phyloP scores from a whole-genome alignment of 2,329 filamentous ascomycete genomes.

The Ascosphaera apis region DNA sequence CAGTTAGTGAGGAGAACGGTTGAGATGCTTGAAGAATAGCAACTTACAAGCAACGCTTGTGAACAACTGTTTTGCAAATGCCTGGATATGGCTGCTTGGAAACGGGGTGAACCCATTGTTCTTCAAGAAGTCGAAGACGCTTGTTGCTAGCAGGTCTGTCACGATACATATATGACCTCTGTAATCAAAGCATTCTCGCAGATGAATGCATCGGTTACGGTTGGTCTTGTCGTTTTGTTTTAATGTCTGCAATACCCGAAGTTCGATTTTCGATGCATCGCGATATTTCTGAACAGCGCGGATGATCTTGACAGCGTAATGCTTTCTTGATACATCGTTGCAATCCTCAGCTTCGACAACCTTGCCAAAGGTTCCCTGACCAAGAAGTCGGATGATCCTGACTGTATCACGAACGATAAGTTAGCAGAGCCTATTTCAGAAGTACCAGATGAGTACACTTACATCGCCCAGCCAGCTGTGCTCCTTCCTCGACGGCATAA shows the following conservation, averaged over 20 bases:
- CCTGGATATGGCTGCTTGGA: conserved; percentile 94
- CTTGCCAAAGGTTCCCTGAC: conserved; percentile 95
- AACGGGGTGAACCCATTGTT: conserved; percentile 89
- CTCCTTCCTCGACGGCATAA: conserved; percentile 78
- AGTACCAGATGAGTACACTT: conserved; percentile 19
- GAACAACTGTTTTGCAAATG: conserved; percentile 81
- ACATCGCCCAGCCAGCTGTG: conserved; percentile 76
- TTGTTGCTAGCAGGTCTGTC: conserved; percentile 62
- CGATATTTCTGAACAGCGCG: conserved; percentile 95
- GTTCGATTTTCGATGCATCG: conserved; percentile 82
- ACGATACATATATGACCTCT: conserved; percentile 86
- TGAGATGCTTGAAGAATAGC: not conserved
- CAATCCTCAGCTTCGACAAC: conserved; percentile 90
- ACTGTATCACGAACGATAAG: conserved; percentile 28
- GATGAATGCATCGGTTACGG: conserved; percentile 86
- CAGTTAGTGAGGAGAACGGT: not conserved
- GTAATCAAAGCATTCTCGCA: conserved; percentile 93
- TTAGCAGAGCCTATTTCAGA: conserved; percentile 7
- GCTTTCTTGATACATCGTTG: not conserved
- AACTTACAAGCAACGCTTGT: conserved; percentile 92
- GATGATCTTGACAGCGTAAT: conserved; percentile 75
- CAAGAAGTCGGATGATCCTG: conserved; percentile 68
- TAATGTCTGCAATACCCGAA: conserved; percentile 76
- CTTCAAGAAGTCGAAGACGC: conserved; percentile 96
- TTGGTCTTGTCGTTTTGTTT: conserved; percentile 81